Evolutionary conservation across 441 rosid species (phyloP), one percentile per base, ranked within the genome.

Genomic region (Biscutella laevigata): DNA sequence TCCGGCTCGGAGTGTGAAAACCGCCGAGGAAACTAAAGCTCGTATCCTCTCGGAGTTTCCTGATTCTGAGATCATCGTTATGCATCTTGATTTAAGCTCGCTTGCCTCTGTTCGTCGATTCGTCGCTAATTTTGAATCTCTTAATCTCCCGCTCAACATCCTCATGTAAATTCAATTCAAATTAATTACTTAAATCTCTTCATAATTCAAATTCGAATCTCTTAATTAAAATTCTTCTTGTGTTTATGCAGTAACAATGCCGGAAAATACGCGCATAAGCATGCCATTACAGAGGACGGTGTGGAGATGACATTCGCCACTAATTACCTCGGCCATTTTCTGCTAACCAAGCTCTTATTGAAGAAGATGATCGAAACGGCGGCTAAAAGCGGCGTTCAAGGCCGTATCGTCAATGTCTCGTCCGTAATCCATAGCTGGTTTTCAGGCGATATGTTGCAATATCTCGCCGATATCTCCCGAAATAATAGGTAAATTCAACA

Each of bases 281-380:
- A 84, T 59, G 88, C 77, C 37, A 69, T 84, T 32, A 79, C 95
- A 0, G 95, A 90, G 59, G 95, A 90, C 64, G 94, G 92, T 27
- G 76, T 86, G 54, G 97, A 90, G 80, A 90, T 90, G 95, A 84
- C 91, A 4, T 82, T 90, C 30, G 95, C 89, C 5, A 90, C 95
- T 36, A 90, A 90, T 63, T 86, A 84, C 59, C 81, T 86, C 12
- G 94, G 95, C 28, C 95, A 86, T 59, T 90, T 86, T 65, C 66
- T 90, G 58, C 62, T 90, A 72, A 86, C 97, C 1, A 84, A 81
- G 25, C 61, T 78, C 62, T 48, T 90, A 9, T 13, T 86, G 16
- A 71, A 71, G 71, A 87, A 72, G 68, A 79, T 90, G 89, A 74
- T 67, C 4, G 74, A 76, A 51, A 87, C 95, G 38, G 95, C 95